Evolutionary conservation across 129 eudicot genomes (phyloP), one percentile per base, ranked within the genome.

Genomic region (Logfia minima): DNA sequence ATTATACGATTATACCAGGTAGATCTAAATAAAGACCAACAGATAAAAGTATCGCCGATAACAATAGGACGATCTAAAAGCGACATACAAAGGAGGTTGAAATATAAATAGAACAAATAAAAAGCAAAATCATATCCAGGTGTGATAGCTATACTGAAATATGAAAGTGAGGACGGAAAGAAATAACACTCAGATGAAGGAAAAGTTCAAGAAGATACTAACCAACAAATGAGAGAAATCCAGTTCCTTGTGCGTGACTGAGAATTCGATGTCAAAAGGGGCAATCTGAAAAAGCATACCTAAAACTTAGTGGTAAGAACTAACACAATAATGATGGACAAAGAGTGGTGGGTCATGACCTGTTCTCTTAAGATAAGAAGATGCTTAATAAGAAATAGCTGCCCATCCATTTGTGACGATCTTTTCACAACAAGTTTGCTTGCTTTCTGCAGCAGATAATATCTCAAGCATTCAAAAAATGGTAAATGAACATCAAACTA

Each of bases 151-250:
- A 73, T 73, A 43, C 35, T 23, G 59, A 45, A 68, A 24, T 17
- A 31, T 16, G 26, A 18, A 32, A n/a, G 39, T 65, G 68, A 45
- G n/a, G 37, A 59, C 31, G 11, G 18, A 37, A 51, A 74, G 4
- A 61, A 51, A 39, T 9, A 43, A 7, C 63, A 61, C 28, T 19
- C 37, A 43, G 16, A 66, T 51, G 60, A 68, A 56, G 58, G 35
- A 79, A 19, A 75, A 53, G 23, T 28, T 48, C 10, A n/a, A 72
- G 67, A 18, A 62, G 61, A 77, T 75, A 84, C 90, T 82, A 72
- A 92, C 98, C 98, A 91, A 86, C 82, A 94, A 86, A 86, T 94
- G 98, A 65, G 98, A 94, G 90, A 94, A 94, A 84, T 94, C 98
- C 68, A 94, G 93, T 86, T 94, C 98, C 88, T 94, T 94, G 74